Base-by-base conservation (phyloP, 2,329 filamentous ascomycete genomes). In the Cladosporium phlei region DNA sequence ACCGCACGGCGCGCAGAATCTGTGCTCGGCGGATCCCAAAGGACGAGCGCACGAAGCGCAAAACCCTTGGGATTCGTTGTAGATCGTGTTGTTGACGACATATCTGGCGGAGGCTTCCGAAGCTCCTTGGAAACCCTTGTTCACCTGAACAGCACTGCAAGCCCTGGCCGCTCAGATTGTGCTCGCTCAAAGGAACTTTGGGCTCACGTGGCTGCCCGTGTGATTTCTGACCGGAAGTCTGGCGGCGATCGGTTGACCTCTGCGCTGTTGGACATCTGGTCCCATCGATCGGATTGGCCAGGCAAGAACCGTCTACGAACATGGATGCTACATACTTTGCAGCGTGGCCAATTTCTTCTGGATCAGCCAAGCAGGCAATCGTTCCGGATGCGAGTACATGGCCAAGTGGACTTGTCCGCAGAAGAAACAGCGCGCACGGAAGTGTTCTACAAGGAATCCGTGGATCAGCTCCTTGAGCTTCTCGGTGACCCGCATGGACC, bases 301-400 rank as follows among this genome's bases (percentile, higher is more conserved):
- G 88, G 88, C 48, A 89, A 85, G 59, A 80, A 84, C 55, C 93
- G 89, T 54, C 82, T 98, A 74, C 90, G 96, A 69, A 86, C 88
- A 69, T 97, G 91, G 65, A 78, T 98, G 10, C 93, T 95, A 86
- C 87, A 93, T 63, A 88, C 94, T 50, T 78, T 98, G 24, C 88
- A 95, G 67, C 86, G 94, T 58, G 93, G 93, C 55, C 85, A 89
- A 29, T 96, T 96, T 62, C 74, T 97, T 48, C 75, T 96, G 57
- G 89, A 95, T 61, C 83, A 86, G 61, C 83, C 87, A 59, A 86
- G 90, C 65, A 85, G 89, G 61, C 85, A 88, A 58, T 77, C 66
- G 6, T 61, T 85, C 52, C 79, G 82, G 27, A 82, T 83, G 50
- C 75, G 84, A 53, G 78, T 84, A 5, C 82, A 88, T 66, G 72